These are phyloP conservation scores for Gnetum montanum DNA, from an alignment of 75 land plant species.

Conservation along the genomic window DNA sequence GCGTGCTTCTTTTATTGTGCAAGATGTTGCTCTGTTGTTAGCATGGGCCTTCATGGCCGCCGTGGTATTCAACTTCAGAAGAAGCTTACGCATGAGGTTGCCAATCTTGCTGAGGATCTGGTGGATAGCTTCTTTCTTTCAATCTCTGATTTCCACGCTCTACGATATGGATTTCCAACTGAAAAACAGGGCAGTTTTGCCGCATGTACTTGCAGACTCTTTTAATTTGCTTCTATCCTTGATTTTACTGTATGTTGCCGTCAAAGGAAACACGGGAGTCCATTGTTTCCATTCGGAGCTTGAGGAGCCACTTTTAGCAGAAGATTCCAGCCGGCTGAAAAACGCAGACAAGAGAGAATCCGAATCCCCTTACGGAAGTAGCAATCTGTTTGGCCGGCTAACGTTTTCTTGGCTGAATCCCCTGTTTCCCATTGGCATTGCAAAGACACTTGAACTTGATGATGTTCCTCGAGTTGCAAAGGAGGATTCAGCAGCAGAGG, in stretches of 20 bases:
- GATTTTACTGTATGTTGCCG: slow-evolving; percentile 19
- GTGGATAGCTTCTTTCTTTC: slow-evolving; percentile 47
- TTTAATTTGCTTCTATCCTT: slow-evolving; percentile 16
- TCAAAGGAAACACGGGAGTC: slow-evolving; percentile 42
- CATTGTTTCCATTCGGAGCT: neutral
- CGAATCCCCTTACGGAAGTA: slow-evolving; percentile 39
- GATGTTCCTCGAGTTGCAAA: slow-evolving; percentile 56
- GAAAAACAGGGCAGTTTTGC: neutral
- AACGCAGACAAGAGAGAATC: slow-evolving; percentile 10
- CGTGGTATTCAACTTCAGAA: slow-evolving; percentile 9
- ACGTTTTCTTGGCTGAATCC: slow-evolving; percentile 86
- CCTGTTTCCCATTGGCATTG: slow-evolving; percentile 46
- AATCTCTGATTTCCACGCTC: slow-evolving; percentile 9
- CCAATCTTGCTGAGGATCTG: slow-evolving; percentile 47
- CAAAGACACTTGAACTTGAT: slow-evolving; percentile 57
- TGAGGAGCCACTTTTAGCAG: slow-evolving; percentile 52
- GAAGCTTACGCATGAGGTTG: slow-evolving; percentile 8
- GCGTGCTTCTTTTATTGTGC: slow-evolving; percentile 2
- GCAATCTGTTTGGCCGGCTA: slow-evolving; percentile 44
- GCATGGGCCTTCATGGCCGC: slow-evolving; percentile 33
- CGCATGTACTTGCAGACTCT: slow-evolving; percentile 18
- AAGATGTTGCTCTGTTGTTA: slow-evolving; percentile 28
- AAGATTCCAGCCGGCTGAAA: slow-evolving; percentile 7
- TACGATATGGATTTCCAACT: slow-evolving; percentile 13
- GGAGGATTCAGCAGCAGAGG: slow-evolving; percentile 42